phyloP scores from a whole-genome alignment of 257 asterid species.

The Penstemon davidsonii region DNA sequence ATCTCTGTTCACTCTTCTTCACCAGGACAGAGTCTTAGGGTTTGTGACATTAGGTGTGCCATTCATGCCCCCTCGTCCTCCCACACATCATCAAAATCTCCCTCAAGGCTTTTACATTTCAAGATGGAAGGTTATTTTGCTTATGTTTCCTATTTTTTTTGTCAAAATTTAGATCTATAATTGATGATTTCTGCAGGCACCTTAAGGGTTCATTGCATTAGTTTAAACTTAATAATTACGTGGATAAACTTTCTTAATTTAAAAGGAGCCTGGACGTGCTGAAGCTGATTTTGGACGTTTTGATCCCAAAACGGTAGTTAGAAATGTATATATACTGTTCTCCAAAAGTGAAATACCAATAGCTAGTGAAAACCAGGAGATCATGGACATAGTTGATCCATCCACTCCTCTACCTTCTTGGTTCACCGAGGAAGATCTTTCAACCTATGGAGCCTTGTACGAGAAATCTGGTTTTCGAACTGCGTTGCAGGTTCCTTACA shows the following conservation, averaged over 20 bases:
- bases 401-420: slow-evolving; percentile 64
- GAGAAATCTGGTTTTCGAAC: slow-evolving; percentile 71
- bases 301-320: slow-evolving; percentile 68
- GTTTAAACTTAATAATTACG: no score
- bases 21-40: slow-evolving; percentile 56
- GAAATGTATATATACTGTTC: slow-evolving; percentile 68
- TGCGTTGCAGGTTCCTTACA: slow-evolving; percentile 73
- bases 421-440: slow-evolving; percentile 72
- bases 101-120: slow-evolving; percentile 74
- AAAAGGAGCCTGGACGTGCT: slow-evolving; percentile 78
- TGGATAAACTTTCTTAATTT: no score
- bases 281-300: slow-evolving; percentile 80
- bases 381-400: slow-evolving; percentile 75
- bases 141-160: neutral
- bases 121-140: slow-evolving; percentile 61
- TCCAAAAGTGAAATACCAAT: slow-evolving; percentile 65
- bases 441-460: slow-evolving; percentile 54
- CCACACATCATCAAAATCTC: slow-evolving; percentile 27
- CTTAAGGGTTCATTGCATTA: no score
- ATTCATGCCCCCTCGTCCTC: slow-evolving; percentile 45
- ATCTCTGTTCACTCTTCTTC: slow-evolving; percentile 50
- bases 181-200: no score
- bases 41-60: slow-evolving; percentile 65
- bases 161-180: neutral
- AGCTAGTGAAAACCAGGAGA: slow-evolving; percentile 64